A percentile compares a stretch with the other conserved stretches of the same genome.
phyloP scores from a whole-genome alignment of 2,329 filamentous ascomycete genomes.

The Paramyrothecium roridum region DNA sequence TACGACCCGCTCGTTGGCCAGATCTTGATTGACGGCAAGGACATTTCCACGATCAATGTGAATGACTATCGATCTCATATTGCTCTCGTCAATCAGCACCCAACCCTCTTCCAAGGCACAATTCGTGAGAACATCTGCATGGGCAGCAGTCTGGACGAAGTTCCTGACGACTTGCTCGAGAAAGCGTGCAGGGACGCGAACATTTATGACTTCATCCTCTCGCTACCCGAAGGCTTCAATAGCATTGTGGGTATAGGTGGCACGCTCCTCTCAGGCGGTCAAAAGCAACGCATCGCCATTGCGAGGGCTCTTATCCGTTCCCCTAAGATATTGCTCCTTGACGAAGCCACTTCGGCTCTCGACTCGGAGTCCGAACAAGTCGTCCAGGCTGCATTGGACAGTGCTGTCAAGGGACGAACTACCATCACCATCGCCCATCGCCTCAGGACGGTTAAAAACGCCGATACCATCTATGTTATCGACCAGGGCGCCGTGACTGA shows the following conservation, averaged over 20 bases:
- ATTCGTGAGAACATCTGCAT: slow-evolving; percentile 21
- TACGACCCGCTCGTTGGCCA: background rate
- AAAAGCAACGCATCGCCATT: slow-evolving; percentile 52
- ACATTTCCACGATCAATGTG: background rate
- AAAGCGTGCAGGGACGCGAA: slow-evolving; percentile 33
- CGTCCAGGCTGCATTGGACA: slow-evolving; percentile 10
- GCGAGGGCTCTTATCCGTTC: slow-evolving; percentile 50
- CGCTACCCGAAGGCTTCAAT: slow-evolving; percentile 47
- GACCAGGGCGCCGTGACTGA: slow-evolving; percentile 1
- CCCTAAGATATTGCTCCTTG: slow-evolving; percentile 48
- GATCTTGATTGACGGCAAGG: background rate
- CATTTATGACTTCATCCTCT: slow-evolving; percentile 54
- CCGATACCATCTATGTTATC: slow-evolving; percentile 5
- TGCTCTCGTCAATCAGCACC: background rate
- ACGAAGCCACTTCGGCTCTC: slow-evolving; percentile 55
- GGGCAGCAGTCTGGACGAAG: slow-evolving; percentile 8
- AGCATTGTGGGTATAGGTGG: slow-evolving; percentile 51
- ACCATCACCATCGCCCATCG: slow-evolving; percentile 11
- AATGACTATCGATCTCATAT: background rate
- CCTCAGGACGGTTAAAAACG: slow-evolving; percentile 6
- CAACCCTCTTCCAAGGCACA: slow-evolving; percentile 24
- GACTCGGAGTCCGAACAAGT: slow-evolving; percentile 51
- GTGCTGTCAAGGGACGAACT: slow-evolving; percentile 7
- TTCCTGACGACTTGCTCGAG: slow-evolving; percentile 16
- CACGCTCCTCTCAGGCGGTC: slow-evolving; percentile 50